phyloP scores from a whole-genome alignment of 2,329 filamentous ascomycete species.

The Fusarium proliferatum region DNA sequence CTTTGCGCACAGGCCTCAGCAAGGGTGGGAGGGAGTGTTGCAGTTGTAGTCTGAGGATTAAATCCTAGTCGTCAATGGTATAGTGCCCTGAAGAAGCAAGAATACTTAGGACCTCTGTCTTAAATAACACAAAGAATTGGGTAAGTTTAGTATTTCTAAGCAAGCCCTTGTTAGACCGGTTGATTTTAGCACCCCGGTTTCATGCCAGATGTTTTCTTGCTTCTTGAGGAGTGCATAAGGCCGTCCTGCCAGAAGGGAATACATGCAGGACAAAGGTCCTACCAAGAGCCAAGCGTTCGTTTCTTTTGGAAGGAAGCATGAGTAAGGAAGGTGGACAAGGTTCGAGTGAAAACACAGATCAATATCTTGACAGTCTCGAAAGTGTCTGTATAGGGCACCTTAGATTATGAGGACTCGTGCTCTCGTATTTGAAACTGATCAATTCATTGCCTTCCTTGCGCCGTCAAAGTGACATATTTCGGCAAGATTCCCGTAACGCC shows the following conservation, averaged over 20 bases:
- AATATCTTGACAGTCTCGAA: constrained; percentile 2
- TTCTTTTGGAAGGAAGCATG: neutral
- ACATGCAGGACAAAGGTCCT: neutral
- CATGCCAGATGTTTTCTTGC: neutral
- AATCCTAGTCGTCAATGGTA: neutral
- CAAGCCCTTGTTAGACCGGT: neutral
- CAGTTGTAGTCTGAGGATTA: neutral
- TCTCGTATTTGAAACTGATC: constrained; percentile 28
- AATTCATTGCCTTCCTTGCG: constrained; percentile 45
- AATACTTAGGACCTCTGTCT: neutral
- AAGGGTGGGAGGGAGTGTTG: neutral
- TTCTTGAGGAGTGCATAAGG: neutral
- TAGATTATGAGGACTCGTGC: constrained; percentile 27
- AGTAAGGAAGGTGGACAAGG: neutral
- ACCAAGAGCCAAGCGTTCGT: neutral
- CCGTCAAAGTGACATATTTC: constrained; percentile 42
- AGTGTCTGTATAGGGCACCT: constrained; percentile 10
- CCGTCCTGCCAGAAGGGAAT: neutral
- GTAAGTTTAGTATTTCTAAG: neutral
- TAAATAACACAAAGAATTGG: neutral
- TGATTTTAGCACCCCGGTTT: neutral
- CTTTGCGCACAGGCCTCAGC: constrained; percentile 36
- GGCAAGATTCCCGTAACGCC: constrained; percentile 49
- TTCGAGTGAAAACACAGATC: neutral
- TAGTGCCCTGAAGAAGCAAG: neutral